Percentiles rank a stretch among this genome's conserved stretches.
phyloP scores from a whole-genome alignment of 352 stramenopile genomes.

The Phytophthora sp. region DNA sequence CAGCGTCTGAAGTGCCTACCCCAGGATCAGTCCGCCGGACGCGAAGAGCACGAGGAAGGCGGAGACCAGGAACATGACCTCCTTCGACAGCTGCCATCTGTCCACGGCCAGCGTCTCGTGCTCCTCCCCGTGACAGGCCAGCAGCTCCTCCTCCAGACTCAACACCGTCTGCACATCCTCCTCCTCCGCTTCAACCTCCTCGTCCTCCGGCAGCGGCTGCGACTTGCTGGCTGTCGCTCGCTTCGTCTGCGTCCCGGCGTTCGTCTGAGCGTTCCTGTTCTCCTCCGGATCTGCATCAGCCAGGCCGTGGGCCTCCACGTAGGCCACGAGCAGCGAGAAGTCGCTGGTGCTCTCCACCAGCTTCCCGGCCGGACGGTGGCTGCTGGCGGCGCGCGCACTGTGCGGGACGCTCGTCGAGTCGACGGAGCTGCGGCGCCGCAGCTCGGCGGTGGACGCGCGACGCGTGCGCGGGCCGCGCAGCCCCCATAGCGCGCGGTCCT shows the following conservation, averaged over 20 bases:
- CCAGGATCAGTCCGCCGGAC: slow-evolving; percentile 76
- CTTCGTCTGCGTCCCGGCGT: not conserved
- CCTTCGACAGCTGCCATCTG: slow-evolving; percentile 50
- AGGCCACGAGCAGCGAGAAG: slow-evolving; percentile 25
- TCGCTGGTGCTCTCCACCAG: slow-evolving; percentile 32
- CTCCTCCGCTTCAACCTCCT: slow-evolving; percentile 20
- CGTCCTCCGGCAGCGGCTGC: slow-evolving; percentile 4
- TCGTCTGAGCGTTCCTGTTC: not conserved
- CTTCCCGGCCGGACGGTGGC: slow-evolving; percentile 12
- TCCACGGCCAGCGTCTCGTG: not conserved
- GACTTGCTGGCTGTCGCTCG: slow-evolving; percentile 4
- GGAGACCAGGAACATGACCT: slow-evolving; percentile 69
- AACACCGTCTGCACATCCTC: slow-evolving; percentile 5
- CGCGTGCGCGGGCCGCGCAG: slow-evolving; percentile 7
- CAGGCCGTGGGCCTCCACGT: slow-evolving; percentile 1
- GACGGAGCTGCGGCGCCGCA: slow-evolving; percentile 21
- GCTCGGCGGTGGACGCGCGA: slow-evolving; percentile 18
- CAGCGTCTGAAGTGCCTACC: slow-evolving; percentile 18
- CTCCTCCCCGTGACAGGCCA: not conserved
- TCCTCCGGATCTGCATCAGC: not conserved
- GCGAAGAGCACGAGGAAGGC: slow-evolving; percentile 62
- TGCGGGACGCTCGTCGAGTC: not conserved
- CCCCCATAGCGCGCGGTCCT: slow-evolving; percentile 26
- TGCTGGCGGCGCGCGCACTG: slow-evolving; percentile 14
- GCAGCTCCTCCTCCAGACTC: slow-evolving; percentile 10